Conservation (phyloP, 2,329 filamentous ascomycete species). For the Coniochaeta sp. region DNA sequence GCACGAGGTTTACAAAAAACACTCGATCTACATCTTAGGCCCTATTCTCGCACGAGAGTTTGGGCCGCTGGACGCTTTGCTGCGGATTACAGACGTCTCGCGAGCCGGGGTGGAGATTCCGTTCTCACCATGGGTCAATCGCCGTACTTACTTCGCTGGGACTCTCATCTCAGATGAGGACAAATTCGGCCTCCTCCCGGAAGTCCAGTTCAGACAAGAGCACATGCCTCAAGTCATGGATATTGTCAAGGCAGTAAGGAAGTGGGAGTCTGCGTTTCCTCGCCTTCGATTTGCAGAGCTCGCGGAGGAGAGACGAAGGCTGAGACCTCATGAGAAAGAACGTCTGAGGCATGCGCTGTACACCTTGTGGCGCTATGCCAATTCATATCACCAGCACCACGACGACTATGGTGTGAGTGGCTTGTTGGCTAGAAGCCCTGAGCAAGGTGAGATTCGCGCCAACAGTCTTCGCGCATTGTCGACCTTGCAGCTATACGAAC, state of each 20-base stretch:
- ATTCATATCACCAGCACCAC: conserved; percentile 14
- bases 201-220: not conserved
- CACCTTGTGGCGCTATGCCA: conserved; percentile 45
- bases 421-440: conserved; percentile 14
- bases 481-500: conserved; percentile 34
- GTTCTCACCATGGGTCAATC: not conserved
- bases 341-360: conserved; percentile 43
- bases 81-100: not conserved
- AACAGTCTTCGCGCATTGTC: conserved; percentile 35
- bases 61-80: not conserved
- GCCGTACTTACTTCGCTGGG: not conserved
- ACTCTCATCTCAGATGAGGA: not conserved
- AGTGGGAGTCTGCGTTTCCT: conserved; percentile 31
- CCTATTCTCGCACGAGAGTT: not conserved
- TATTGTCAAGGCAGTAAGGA: conserved; percentile 24
- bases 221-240: conserved; percentile 22
- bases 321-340: conserved; percentile 32
- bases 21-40: not conserved
- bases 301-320: conserved; percentile 32
- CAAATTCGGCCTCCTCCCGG: conserved; percentile 7
- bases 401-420: not conserved
- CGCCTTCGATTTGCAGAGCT: conserved; percentile 30
- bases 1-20: not conserved
- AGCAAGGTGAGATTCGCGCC: conserved; percentile 26
- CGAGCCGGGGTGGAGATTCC: not conserved